These are phyloP conservation scores for Camptophora hylomeconis DNA, from an alignment of 2,329 filamentous ascomycete genomes.

Conservation along the genomic window DNA sequence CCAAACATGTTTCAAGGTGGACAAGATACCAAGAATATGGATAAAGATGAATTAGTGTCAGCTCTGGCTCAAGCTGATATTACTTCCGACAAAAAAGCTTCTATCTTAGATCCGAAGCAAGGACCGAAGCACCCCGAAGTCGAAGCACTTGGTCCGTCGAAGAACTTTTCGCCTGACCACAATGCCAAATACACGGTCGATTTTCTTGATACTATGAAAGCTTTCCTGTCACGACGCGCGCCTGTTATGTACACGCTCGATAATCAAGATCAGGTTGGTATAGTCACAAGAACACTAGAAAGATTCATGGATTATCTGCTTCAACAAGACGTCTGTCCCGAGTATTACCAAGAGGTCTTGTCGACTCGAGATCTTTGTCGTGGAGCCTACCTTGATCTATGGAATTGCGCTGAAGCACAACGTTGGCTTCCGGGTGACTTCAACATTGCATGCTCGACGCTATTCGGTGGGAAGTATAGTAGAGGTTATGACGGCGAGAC, in stretches of 20 bases:
- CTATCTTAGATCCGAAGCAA: too few species aligned
- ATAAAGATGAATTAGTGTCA: conserved; percentile 50
- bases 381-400: conserved; percentile 53
- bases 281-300: conserved; percentile 54
- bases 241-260: conserved; percentile 45
- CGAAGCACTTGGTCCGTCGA: conserved; percentile 29
- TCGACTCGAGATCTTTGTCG: conserved; percentile 55
- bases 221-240: conserved; percentile 56
- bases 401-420: conserved; percentile 40
- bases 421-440: conserved; percentile 59
- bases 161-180: conserved; percentile 20
- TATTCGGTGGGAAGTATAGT: conserved; percentile 48
- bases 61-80: conserved; percentile 41
- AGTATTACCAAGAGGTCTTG: conserved; percentile 56
- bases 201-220: conserved; percentile 63
- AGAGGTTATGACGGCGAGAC: conserved; percentile 26
- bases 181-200: conserved; percentile 58
- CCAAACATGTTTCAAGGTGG: conserved; percentile 50
- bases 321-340: conserved; percentile 73
- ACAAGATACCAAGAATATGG: conserved; percentile 48
- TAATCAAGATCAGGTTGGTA: conserved; percentile 38
- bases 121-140: too few species aligned
- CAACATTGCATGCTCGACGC: conserved; percentile 58
- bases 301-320: conserved; percentile 86
- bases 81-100: conserved; percentile 43